Evolutionary conservation across 768 basidiomycete species (phyloP).

Genomic region (Chlorophyllum brunneum): DNA sequence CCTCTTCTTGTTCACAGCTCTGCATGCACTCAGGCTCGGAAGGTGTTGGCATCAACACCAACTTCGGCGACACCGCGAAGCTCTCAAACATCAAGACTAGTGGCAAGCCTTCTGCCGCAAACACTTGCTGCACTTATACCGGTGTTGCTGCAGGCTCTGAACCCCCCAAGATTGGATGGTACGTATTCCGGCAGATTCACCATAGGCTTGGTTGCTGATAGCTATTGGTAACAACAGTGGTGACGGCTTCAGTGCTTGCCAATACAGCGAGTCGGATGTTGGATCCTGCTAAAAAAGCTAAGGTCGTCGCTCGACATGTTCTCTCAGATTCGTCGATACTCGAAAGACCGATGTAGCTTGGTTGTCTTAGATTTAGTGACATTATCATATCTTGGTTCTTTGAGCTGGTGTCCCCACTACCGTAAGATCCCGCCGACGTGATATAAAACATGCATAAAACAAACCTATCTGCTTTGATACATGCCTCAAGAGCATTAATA

Average conservation of each 20-base stretch:
- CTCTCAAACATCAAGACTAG: conserved; percentile 22
- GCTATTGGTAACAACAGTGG: conserved; percentile 13
- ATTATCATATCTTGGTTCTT: too few species aligned
- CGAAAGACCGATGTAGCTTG: too few species aligned
- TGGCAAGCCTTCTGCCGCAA: conserved; percentile 21
- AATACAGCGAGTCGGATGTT: conserved; percentile 20
- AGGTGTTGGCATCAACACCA: conserved; percentile 25
- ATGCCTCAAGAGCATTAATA: too few species aligned
- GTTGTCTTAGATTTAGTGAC: too few species aligned
- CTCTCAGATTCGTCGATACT: too few species aligned
- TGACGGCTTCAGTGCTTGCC: conserved; percentile 21
- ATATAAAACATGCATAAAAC: too few species aligned
- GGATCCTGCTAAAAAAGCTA: conserved; percentile 19
- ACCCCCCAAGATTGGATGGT: conserved; percentile 27
- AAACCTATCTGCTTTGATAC: too few species aligned
- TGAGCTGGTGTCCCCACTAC: too few species aligned
- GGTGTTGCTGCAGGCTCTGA: conserved; percentile 23
- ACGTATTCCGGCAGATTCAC: background rate
- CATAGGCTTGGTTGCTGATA: background rate
- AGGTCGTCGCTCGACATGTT: too few species aligned
- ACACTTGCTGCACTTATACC: conserved; percentile 25
- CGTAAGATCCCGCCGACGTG: too few species aligned
- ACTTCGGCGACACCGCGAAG: conserved; percentile 26
- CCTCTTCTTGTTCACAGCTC: conserved; percentile 11
- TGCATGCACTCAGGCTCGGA: conserved; percentile 21